Evolutionary conservation across 495 filamentous ascomycete species (phyloP), one percentile per base, ranked within the genome.

Genomic region (Chaetomium cochliodes): DNA sequence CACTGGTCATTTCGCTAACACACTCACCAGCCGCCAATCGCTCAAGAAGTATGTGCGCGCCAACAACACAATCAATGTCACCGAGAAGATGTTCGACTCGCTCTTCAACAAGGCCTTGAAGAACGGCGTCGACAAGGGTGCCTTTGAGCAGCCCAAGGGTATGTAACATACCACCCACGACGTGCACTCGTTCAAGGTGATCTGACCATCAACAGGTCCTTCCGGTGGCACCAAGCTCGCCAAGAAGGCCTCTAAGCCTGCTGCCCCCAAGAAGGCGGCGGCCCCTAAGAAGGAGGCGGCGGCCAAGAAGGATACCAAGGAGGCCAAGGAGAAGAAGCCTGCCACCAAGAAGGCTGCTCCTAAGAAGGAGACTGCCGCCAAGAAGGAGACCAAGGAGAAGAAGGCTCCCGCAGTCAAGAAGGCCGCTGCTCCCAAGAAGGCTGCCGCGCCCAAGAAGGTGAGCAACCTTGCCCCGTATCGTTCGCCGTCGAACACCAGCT

Each of bases 31-130:
- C 80, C 96, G 94, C 69, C 89, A 93, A 77, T 90, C 91, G 30
- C 87, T 99, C 76, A 97, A 97, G 90, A 97, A 99, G 79, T 99
- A 98, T 82, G 90, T 99, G 72, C 85, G 86, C 77, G 87, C 90
- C 70, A 98, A 99, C 89, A 97, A 98, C 86, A 90, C 88, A 75
- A 85, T 96, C 77, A 82, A 81, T 62, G 85, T 86, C 59, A 84
- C 81, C 41, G 87, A 89, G 70, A 82, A 81, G 54, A 86, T 87
- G 74, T 98, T 98, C 76, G 93, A 94, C 75, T 84, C 85, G 67
- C 88, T 93, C 70, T 92, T 99, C 87, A 98, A 97, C 86, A 88
- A 88, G 76, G 92, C 93, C 41, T 84, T 99, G 78, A 88, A 90
- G 82, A 76, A 84, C 63, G 94, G 94, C 78, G 93, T 93, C 68